Base-by-base conservation (phyloP, 768 basidiomycete genomes). In the Sarcodon sp. region DNA sequence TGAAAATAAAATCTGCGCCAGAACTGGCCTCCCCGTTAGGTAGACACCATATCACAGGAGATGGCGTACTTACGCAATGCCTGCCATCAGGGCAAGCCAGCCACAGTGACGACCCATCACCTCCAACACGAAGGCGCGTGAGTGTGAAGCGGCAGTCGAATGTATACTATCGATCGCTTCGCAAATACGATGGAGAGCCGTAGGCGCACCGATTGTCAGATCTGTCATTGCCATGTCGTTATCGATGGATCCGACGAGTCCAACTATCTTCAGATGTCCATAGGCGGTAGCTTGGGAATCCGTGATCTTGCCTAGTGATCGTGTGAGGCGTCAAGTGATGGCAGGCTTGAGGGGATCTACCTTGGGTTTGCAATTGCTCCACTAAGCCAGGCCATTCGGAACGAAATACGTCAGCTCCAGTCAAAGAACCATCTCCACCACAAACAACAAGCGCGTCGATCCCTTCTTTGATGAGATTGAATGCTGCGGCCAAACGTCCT, bases 41-140 rank as follows among this genome's bases (percentile, higher is more conserved):
- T 7, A 41, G 18, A 27, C 33, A 43, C 16, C 18, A 11, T 11
- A 44, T 11, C 21, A 32, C 38, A 46, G 7, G 2, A 18, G 9
- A 32, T 18, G 35, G 31, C 6, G 6, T 4, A 68, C 77, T 50
- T 57, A 87, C 83, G 87, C 87, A 45, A 97, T 84, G 52, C 87
- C 92, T 9, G 92, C 96, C 58, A 92, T 73, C 18, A 98, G 70
- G 2, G 96, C 92, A 13, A 98, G 71, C 96, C 96, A 99, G n/a
- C 96, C 96, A 64, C 96, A 98, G 61, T 98, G 89, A 48, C 94
- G 71, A n/a, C 96, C 96, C 96, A 98, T 99, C 47, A 98, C 96
- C 64, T 98, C 96, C 36, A 99, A 73, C 37, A 99, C 93, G 63
- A 99, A 99, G 0, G 96, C 96, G 49, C 96, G 78, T 31, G 92